These are phyloP conservation scores for Neopestalotiopsis sp. DNA, from an alignment of 2,329 filamentous ascomycete genomes.

Conservation along the genomic window DNA sequence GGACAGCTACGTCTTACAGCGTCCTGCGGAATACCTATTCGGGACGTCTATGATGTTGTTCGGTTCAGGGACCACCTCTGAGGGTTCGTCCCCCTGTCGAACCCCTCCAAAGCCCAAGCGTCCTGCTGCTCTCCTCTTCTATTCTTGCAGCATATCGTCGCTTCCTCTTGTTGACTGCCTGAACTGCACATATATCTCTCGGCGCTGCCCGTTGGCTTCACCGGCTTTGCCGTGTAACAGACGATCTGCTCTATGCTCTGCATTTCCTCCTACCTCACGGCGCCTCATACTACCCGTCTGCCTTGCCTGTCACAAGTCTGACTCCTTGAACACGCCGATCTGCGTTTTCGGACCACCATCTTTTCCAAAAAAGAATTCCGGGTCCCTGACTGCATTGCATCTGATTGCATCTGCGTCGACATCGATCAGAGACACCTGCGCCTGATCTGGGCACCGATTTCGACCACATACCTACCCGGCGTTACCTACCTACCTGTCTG, in stretches of 20 bases:
- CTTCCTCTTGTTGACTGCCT: background rate
- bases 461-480: background rate
- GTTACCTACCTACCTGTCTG: background rate
- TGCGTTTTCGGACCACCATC: constrained; percentile 14
- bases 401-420: constrained; percentile 25
- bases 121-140: background rate
- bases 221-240: background rate
- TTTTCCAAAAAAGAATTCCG: constrained; percentile 26
- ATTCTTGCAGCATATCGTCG: background rate
- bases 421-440: constrained; percentile 7
- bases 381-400: constrained; percentile 33
- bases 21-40: constrained; percentile 33
- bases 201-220: background rate
- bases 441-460: background rate
- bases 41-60: constrained; percentile 21
- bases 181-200: constrained; percentile 11
- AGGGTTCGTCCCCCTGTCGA: constrained; percentile 23
- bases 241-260: background rate
- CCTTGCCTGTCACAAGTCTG: background rate
- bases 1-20: constrained; percentile 18
- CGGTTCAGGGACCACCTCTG: constrained; percentile 20
- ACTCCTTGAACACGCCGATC: constrained; percentile 1
- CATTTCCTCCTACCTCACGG: background rate
- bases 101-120: background rate
- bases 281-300: no score